Base-by-base conservation (phyloP, 768 basidiomycete genomes). In the Boletus tomentosulus region DNA sequence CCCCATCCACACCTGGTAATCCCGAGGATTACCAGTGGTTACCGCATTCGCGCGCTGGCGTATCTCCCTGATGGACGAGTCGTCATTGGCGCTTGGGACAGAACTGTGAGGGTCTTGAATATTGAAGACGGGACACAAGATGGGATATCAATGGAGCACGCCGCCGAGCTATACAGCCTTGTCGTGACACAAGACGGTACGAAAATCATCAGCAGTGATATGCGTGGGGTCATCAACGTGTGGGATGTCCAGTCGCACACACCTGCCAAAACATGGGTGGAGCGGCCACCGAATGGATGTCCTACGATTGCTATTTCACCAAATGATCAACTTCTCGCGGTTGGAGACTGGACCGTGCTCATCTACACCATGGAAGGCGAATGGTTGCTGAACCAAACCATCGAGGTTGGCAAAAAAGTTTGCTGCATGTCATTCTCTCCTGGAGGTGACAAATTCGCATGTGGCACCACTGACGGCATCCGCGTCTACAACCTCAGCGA, bases 11-110 rank as follows among this genome's bases (percentile, higher is more conserved):
- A 31, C 19, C 38, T 34, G 1, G 30, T 34, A 1, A 35, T 56
- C 6, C 6, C 5, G 4, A 28, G 5, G 9, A 28, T 24, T n/a
- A 24, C 33, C 27, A 33, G 6, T 6, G 31, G 31, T 11, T 3
- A 10, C 16, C 1, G 4, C 9, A 25, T 55, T 11, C 1, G n/a
- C 12, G n/a, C 6, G 13, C 30, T 56, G 1, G 54, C 22, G 6
- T 61, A 27, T 33, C 28, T 57, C 22, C 54, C 50, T 22, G 44
- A 46, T 8, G 44, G 44, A 38, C 44, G 44, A 37, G 7, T 51
- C 8, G 25, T 45, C 44, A 30, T 11, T 19, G 25, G 33, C 27
- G 19, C n/a, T 25, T 6, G 11, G 12, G 27, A 15, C 7, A 43
- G 43, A 37, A 37, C 37, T n/a, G 34, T 50, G 30, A 33, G 19